Conservation (phyloP, 352 stramenopile species). For the Achlya hypogyna region DNA sequence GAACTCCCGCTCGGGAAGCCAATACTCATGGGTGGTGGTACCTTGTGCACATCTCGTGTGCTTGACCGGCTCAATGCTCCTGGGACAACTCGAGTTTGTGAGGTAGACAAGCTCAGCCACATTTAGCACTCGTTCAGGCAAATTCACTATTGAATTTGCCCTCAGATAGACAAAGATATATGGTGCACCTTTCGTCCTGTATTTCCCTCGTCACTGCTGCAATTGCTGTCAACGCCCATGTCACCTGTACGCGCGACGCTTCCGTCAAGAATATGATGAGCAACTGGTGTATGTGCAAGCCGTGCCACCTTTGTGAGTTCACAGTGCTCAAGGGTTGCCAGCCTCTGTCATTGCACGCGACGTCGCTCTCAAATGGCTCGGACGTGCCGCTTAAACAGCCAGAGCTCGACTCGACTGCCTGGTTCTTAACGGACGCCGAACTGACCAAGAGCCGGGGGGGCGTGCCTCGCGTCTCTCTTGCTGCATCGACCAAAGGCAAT, state of each 20-base stretch:
- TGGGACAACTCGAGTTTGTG: too few relatives aligned
- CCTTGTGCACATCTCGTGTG: too few relatives aligned
- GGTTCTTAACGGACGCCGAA: constrained; percentile 20
- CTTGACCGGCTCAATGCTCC: too few relatives aligned
- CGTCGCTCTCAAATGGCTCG: background rate
- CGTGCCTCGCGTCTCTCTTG: constrained; percentile 3
- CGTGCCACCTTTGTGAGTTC: constrained; percentile 35
- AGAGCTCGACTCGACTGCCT: constrained; percentile 7
- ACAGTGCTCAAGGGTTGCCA: constrained; percentile 23
- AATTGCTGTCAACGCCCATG: background rate
- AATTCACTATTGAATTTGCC: too few relatives aligned
- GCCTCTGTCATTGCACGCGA: constrained; percentile 16
- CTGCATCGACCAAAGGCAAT: constrained; percentile 8
- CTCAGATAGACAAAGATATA: background rate
- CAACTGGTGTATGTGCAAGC: constrained; percentile 30
- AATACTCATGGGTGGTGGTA: too few relatives aligned
- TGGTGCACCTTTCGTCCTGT: background rate
- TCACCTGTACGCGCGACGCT: background rate
- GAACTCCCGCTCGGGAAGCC: too few relatives aligned
- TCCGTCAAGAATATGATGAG: constrained; percentile 20
- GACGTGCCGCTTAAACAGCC: constrained; percentile 9
- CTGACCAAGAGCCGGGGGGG: constrained; percentile 16
- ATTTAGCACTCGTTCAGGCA: too few relatives aligned
- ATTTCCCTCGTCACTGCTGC: background rate
- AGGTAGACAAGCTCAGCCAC: too few relatives aligned